A percentile compares a stretch with the other conserved stretches of the same genome.
Conservation (phyloP, 495 filamentous ascomycete genomes). For the Hypoxylon trugodes region DNA sequence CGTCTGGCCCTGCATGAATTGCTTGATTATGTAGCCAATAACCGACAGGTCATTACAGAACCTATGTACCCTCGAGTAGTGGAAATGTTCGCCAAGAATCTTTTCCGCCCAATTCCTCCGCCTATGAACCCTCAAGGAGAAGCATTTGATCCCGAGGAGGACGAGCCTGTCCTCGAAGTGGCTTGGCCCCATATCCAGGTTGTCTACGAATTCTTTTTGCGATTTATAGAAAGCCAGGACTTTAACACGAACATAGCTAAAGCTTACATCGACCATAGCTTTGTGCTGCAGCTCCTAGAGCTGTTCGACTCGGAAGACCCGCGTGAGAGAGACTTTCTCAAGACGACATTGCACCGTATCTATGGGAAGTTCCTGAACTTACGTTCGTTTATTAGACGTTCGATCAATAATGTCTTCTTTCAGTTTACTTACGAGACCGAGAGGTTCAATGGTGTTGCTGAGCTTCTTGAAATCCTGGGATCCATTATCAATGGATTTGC, state of each 20-base stretch:
- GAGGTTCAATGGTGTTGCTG: conserved; percentile 97
- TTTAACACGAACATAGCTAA: conserved; percentile 99
- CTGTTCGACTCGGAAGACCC: conserved; percentile 99
- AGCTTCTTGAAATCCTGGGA: conserved; percentile 94
- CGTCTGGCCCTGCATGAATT: conserved; percentile 94
- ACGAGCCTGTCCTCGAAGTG: conserved; percentile 97
- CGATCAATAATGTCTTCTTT: conserved; percentile 99
- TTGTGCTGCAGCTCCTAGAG: conserved; percentile 96
- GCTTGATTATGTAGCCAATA: conserved; percentile 98
- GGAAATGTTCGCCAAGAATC: conserved; percentile 99
- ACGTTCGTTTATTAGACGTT: conserved; percentile 94
- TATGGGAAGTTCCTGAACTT: conserved; percentile 99
- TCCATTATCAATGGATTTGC: conserved; percentile 99
- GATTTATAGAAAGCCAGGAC: conserved; percentile 99
- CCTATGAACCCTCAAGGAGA: conserved; percentile 98
- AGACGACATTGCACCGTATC: conserved; percentile 97
- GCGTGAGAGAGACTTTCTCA: conserved; percentile 95
- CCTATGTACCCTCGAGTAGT: conserved; percentile 99
- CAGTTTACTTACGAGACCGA: conserved; percentile 99
- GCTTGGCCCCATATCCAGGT: conserved; percentile 99
- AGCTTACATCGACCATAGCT: conserved; percentile 96
- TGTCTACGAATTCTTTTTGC: conserved; percentile 98
- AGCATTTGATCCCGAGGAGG: conserved; percentile 98
- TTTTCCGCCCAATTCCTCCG: conserved; percentile 96
- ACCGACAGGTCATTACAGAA: conserved; percentile 97